phyloP scores from a whole-genome alignment of 768 basidiomycete genomes.

The Lentinus tigrinus region DNA sequence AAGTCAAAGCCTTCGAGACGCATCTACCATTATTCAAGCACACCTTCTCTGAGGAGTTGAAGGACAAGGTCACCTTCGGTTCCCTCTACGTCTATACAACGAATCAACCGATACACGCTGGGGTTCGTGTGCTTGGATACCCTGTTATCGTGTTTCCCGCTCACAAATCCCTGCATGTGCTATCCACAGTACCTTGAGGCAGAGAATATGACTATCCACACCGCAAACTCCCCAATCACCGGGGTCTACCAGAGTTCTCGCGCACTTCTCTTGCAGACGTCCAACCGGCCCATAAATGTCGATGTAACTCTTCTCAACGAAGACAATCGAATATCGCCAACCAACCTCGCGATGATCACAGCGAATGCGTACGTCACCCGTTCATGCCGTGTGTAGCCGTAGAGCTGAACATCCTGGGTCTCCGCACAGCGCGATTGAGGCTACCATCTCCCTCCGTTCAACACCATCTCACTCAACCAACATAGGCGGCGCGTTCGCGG shows the following conservation, averaged over 20 bases:
- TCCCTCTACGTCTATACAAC: slow-evolving; percentile 1
- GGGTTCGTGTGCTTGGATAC: neutral
- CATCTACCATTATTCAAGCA: slow-evolving; percentile 3
- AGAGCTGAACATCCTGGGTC: neutral
- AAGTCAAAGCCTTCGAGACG: slow-evolving; percentile 9
- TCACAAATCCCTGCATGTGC: neutral
- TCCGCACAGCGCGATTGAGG: slow-evolving; percentile 17
- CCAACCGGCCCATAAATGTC: slow-evolving; percentile 41
- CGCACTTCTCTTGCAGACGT: slow-evolving; percentile 34
- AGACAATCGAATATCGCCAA: slow-evolving; percentile 17
- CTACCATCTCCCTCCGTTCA: slow-evolving; percentile 20
- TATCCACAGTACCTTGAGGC: slow-evolving; percentile 34
- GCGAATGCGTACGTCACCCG: slow-evolving; percentile 41
- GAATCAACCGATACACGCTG: neutral
- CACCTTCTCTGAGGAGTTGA: neutral
- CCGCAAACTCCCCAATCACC: slow-evolving; percentile 44
- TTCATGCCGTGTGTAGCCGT: neutral
- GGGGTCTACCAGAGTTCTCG: slow-evolving; percentile 41
- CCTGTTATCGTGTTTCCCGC: neutral
- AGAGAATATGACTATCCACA: slow-evolving; percentile 29
- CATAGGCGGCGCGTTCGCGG: slow-evolving; percentile 32
- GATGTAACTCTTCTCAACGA: slow-evolving; percentile 37
- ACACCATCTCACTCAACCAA: neutral
- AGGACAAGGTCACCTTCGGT: neutral
- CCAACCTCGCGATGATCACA: slow-evolving; percentile 35